These are phyloP conservation scores for Cryptococcus sp. DNA, from an alignment of 1,284 basidiomycete genomes.

Conservation along the genomic window DNA sequence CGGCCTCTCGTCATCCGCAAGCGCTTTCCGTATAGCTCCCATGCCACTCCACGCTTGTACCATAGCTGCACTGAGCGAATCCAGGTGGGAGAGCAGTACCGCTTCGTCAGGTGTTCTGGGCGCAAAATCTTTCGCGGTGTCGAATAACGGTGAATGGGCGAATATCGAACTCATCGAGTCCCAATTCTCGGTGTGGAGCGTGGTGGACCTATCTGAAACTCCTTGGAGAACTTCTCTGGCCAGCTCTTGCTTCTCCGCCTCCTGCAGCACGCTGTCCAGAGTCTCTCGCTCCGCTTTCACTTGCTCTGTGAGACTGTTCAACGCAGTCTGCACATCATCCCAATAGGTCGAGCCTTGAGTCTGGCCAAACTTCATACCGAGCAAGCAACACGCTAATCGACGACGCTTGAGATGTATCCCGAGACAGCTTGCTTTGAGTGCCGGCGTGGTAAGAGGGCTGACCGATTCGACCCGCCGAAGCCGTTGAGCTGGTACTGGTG, in stretches of 20 bases:
- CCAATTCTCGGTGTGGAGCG: background rate
- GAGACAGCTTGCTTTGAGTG: conserved; percentile 43
- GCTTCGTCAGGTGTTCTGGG: conserved; percentile 25
- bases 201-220: conserved; percentile 1
- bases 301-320: conserved; percentile 21
- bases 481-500: conserved; percentile 1
- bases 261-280: conserved; percentile 22
- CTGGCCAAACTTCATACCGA: conserved; percentile 38
- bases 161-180: background rate
- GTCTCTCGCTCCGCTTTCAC: conserved; percentile 23
- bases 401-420: conserved; percentile 45
- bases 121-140: conserved; percentile 22
- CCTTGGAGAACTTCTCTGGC: background rate
- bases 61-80: conserved; percentile 22
- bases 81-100: conserved; percentile 21
- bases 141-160: background rate
- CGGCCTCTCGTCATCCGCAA: conserved; percentile 6
- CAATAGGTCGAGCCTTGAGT: conserved; percentile 30
- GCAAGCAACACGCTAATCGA: conserved; percentile 44
- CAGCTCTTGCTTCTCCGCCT: conserved; percentile 15
- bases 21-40: conserved; percentile 25
- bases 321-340: conserved; percentile 24
- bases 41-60: conserved; percentile 4
- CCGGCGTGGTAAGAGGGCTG: conserved; percentile 40
- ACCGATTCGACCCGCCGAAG: conserved; percentile 26